Conservation (phyloP, 1,139 yeast genomes). For the Yamadazyma buinensis region DNA sequence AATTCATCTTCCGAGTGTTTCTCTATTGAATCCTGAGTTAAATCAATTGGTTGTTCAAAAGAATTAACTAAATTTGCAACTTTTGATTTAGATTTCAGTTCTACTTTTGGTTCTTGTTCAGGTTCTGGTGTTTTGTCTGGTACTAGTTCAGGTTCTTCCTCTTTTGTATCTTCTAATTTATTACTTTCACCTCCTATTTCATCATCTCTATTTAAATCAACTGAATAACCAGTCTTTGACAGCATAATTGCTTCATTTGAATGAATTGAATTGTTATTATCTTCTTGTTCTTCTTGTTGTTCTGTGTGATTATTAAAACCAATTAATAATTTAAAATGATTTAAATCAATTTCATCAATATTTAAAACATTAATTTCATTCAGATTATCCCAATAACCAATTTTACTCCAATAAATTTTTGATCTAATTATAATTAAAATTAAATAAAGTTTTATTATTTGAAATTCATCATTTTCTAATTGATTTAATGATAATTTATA, state of each 20-base stretch:
- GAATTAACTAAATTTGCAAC: slow-evolving; percentile 6
- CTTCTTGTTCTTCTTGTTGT: not conserved
- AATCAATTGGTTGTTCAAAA: slow-evolving; percentile 8
- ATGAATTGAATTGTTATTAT: slow-evolving; percentile 7
- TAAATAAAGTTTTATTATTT: slow-evolving; percentile 24
- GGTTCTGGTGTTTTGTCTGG: not conserved
- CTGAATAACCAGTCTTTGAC: not conserved
- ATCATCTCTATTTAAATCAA: not conserved
- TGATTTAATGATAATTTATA: slow-evolving; percentile 25
- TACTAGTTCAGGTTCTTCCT: not conserved
- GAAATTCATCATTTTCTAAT: slow-evolving; percentile 21
- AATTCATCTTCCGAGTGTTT: slow-evolving; percentile 14
- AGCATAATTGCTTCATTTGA: slow-evolving; percentile 12
- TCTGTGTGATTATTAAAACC: too few relatives aligned
- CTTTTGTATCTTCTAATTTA: slow-evolving; percentile 1
- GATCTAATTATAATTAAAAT: slow-evolving; percentile 30
- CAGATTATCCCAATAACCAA: slow-evolving; percentile 60
- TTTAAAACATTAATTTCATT: slow-evolving; percentile 29
- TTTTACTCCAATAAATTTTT: slow-evolving; percentile 76
- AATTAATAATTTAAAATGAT: slow-evolving; percentile 17
- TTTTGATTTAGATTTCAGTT: slow-evolving; percentile 1
- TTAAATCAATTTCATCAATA: slow-evolving; percentile 24
- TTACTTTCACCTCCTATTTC: not conserved
- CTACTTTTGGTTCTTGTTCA: slow-evolving; percentile 1
- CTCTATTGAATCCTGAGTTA: slow-evolving; percentile 2